Conservation (phyloP, 2,329 filamentous ascomycete genomes). For the Colletotrichum liaoningense region DNA sequence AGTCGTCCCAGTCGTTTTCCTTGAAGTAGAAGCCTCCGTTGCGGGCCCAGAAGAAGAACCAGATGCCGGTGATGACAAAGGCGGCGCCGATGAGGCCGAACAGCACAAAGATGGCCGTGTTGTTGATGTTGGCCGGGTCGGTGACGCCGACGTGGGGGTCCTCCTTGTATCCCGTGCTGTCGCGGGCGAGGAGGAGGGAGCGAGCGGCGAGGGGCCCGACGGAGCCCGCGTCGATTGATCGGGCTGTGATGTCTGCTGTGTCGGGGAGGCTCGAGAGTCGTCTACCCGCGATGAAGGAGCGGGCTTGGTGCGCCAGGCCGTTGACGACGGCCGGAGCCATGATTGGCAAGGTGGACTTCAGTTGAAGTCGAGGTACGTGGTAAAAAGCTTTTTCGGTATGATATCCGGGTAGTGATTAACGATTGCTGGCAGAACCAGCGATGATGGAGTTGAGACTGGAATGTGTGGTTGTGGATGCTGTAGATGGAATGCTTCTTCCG, state of each 20-base stretch:
- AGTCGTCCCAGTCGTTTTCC: constrained; percentile 95
- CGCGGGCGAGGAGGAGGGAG: constrained; percentile 54
- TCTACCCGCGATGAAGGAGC: constrained; percentile 43
- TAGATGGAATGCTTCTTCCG: constrained; percentile 20
- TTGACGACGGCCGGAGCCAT: constrained; percentile 56
- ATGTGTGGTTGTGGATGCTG: not conserved
- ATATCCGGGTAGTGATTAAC: not conserved
- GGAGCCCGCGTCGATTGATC: constrained; percentile 42
- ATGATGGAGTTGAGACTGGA: constrained; percentile 1
- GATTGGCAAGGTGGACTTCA: constrained; percentile 25
- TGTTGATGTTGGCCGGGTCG: constrained; percentile 68
- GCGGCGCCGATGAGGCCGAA: constrained; percentile 85
- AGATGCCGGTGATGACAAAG: constrained; percentile 82
- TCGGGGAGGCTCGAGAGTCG: constrained; percentile 41
- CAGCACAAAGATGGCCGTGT: constrained; percentile 81
- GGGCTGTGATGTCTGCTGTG: constrained; percentile 31
- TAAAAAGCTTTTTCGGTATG: not conserved
- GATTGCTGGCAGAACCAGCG: not conserved
- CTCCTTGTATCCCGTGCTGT: constrained; percentile 41
- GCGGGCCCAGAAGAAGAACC: constrained; percentile 99
- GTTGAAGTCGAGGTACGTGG: not conserved
- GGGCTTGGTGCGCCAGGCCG: constrained; percentile 31
- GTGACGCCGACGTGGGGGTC: constrained; percentile 62
- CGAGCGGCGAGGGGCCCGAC: constrained; percentile 57
- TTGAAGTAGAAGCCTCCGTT: constrained; percentile 94